These are phyloP conservation scores for Vicia villosa DNA, from an alignment of 306 rosid species.

Conservation along the genomic window DNA sequence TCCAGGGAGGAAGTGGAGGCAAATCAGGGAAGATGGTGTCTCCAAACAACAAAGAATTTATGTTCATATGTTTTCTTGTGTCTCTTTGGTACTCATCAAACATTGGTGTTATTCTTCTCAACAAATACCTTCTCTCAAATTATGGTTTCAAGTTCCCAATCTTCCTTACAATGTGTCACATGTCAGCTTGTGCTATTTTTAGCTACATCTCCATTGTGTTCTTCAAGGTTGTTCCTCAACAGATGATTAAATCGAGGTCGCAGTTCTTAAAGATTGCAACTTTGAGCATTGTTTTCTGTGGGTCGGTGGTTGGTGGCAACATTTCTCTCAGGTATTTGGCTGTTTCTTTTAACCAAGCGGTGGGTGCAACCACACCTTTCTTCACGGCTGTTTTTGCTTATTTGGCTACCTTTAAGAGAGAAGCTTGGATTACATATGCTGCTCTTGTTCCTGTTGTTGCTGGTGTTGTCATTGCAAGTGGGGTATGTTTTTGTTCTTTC, in stretches of 20 bases:
- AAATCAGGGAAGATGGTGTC: constrained; percentile 47
- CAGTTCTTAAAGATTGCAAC: constrained; percentile 87
- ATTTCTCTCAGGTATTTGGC: constrained; percentile 89
- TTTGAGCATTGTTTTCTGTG: constrained; percentile 86
- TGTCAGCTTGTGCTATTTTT: constrained; percentile 92
- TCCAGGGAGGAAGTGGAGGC: constrained; percentile 34
- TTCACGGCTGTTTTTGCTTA: constrained; percentile 94
- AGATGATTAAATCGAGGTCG: constrained; percentile 76
- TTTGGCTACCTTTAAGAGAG: constrained; percentile 82
- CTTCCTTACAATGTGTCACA: constrained; percentile 99
- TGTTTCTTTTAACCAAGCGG: constrained; percentile 93
- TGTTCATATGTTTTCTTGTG: constrained; percentile 68
- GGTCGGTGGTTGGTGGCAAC: constrained; percentile 93
- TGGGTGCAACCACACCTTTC: constrained; percentile 96
- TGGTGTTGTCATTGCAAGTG: constrained; percentile 98
- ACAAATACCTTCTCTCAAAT: constrained; percentile 87
- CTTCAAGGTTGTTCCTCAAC: constrained; percentile 82
- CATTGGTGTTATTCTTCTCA: constrained; percentile 91
- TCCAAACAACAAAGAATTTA: constrained; percentile 46
- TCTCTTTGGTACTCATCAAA: constrained; percentile 85
- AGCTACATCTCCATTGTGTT: constrained; percentile 85
- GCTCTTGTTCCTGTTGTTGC: constrained; percentile 98
- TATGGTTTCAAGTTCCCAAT: constrained; percentile 92
- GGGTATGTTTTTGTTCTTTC: constrained; percentile 60
- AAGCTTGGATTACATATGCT: constrained; percentile 91